Conservation (phyloP, 495 filamentous ascomycete species). For the Hypoxylon crocopeplum region DNA sequence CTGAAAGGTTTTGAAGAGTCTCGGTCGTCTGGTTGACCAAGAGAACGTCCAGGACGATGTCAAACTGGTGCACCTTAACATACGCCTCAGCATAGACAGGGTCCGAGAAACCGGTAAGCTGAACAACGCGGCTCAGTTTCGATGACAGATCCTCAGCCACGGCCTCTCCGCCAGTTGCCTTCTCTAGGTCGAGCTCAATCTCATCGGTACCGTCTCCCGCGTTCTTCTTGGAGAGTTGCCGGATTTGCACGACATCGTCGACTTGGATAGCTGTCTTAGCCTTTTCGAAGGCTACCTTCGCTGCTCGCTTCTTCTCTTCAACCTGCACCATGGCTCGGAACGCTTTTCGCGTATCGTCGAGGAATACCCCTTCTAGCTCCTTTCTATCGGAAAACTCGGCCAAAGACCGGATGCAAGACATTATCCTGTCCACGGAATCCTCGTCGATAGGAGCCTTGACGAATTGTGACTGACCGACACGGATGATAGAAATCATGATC, state of each 20-base stretch:
- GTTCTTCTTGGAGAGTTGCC: conserved; percentile 92
- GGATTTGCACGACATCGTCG: conserved; percentile 90
- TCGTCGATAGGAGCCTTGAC: conserved; percentile 98
- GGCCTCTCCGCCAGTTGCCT: conserved; percentile 89
- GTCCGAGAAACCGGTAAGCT: conserved; percentile 98
- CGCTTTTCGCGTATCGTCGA: conserved; percentile 94
- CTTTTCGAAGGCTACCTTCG: conserved; percentile 88
- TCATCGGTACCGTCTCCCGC: conserved; percentile 83
- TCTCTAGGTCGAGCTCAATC: conserved; percentile 88
- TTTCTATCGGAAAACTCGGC: conserved; percentile 90
- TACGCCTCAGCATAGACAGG: conserved; percentile 98
- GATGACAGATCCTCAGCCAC: conserved; percentile 82
- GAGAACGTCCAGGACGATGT: conserved; percentile 96
- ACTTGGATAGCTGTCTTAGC: conserved; percentile 94
- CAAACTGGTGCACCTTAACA: conserved; percentile 98
- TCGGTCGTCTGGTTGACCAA: conserved; percentile 98
- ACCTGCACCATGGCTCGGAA: conserved; percentile 98
- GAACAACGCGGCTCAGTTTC: conserved; percentile 94
- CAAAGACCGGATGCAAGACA: conserved; percentile 92
- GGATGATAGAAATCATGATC: conserved; percentile 98
- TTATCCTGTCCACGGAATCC: conserved; percentile 95
- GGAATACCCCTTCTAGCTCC: conserved; percentile 88
- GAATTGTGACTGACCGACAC: conserved; percentile 96
- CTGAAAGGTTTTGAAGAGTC: conserved; percentile 94
- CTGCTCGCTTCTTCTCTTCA: conserved; percentile 95